Evolutionary conservation across 75 land plant species (phyloP).

Genomic region (Cupressus sempervirens): DNA sequence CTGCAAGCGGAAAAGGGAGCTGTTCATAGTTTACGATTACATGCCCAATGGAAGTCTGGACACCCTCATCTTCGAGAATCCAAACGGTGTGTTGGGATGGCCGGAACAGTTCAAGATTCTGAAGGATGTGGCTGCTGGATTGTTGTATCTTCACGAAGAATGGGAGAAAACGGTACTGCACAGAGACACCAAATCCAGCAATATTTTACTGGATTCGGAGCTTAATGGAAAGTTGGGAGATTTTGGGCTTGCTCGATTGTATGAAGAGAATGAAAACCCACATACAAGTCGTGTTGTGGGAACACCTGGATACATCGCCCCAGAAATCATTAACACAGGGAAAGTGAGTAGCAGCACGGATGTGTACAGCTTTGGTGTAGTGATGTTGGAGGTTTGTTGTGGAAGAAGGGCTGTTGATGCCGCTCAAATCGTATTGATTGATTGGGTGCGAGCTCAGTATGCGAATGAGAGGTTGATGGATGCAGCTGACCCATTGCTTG

Average conservation of each 20-base stretch:
- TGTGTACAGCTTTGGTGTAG: slow-evolving; percentile 13
- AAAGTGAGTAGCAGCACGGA: slow-evolving; percentile 31
- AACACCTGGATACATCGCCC: slow-evolving; percentile 39
- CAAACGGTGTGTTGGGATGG: slow-evolving; percentile 19
- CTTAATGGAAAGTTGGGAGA: slow-evolving; percentile 37
- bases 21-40: slow-evolving; percentile 25
- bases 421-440: slow-evolving; percentile 5
- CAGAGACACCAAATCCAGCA: slow-evolving; percentile 34
- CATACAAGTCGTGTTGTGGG: slow-evolving; percentile 23
- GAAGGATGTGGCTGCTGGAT: slow-evolving; percentile 40
- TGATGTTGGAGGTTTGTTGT: slow-evolving; percentile 5
- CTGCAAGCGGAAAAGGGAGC: slow-evolving; percentile 20
- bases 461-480: slow-evolving; percentile 5
- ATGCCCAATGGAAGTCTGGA: slow-evolving; percentile 28
- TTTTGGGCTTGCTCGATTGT: slow-evolving; percentile 36
- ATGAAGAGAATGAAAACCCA: slow-evolving; percentile 21
- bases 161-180: slow-evolving; percentile 20
- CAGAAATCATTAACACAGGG: slow-evolving; percentile 28
- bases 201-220: slow-evolving; percentile 24
- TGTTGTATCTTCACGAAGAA: slow-evolving; percentile 20
- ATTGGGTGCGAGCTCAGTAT: slow-evolving; percentile 41
- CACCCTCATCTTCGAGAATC: slow-evolving; percentile 11
- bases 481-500: not conserved
- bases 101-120: slow-evolving; percentile 31
- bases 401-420: slow-evolving; percentile 10